Conservation (phyloP, 257 asterid species). For the Anisodus tanguticus region DNA sequence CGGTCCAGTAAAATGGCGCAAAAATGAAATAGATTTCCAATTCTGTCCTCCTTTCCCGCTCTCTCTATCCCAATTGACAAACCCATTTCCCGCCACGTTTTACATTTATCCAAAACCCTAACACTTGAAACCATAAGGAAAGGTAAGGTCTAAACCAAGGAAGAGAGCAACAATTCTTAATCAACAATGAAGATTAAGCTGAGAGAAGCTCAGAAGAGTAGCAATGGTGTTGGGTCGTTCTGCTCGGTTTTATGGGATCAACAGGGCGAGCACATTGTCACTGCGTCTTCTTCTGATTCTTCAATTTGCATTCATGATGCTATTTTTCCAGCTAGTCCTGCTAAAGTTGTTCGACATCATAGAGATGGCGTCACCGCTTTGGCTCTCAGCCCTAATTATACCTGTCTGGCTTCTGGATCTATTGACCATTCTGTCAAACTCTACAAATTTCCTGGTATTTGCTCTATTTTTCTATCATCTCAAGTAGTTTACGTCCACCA, state of each 20-base stretch:
- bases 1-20: not conserved
- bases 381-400: constrained; percentile 77
- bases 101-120: constrained; percentile 4
- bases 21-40: constrained; percentile 8
- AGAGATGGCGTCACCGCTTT: constrained; percentile 87
- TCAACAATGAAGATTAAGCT: constrained; percentile 86
- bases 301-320: constrained; percentile 82
- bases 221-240: constrained; percentile 41
- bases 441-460: constrained; percentile 83
- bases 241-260: constrained; percentile 83
- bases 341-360: constrained; percentile 72
- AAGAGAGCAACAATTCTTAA: not conserved
- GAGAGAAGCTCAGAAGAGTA: constrained; percentile 75
- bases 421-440: constrained; percentile 93
- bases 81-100: constrained; percentile 25
- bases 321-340: constrained; percentile 54
- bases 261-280: constrained; percentile 67
- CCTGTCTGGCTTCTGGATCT: constrained; percentile 96
- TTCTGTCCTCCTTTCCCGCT: not conserved
- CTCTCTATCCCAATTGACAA: too few species aligned
- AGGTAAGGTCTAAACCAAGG: not conserved
- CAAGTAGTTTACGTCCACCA: too few species aligned
- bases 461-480: not conserved
- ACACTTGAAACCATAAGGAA: not conserved
- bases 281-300: constrained; percentile 79